These are phyloP conservation scores for Micractinium conductrix DNA, from an alignment of 139 green algal genomes.

Conservation along the genomic window DNA sequence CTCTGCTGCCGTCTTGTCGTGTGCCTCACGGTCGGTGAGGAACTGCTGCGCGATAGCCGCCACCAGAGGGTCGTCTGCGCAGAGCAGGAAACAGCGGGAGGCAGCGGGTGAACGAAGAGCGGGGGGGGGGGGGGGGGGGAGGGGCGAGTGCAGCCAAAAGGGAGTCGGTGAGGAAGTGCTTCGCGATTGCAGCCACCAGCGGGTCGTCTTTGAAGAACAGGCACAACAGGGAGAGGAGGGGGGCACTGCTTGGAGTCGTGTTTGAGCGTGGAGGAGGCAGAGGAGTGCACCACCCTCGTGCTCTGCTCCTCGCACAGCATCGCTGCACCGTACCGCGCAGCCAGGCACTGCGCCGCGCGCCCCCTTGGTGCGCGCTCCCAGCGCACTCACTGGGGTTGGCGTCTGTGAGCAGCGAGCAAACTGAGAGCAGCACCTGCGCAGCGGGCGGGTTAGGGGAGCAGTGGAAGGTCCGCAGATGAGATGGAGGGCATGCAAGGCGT, in stretches of 20 bases:
- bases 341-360: no score
- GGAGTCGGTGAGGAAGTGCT: no score
- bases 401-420: constrained; percentile 94
- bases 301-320: no score
- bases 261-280: background rate
- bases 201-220: no score
- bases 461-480: no score
- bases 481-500: no score
- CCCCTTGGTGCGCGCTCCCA: no score
- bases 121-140: no score
- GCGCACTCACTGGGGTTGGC: constrained; percentile 82
- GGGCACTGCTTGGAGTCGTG: background rate
- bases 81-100: background rate
- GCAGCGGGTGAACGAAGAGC: background rate
- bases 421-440: constrained; percentile 78
- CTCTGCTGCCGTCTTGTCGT: constrained; percentile 91
- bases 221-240: background rate
- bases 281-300: no score
- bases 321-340: no score
- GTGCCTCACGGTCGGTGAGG: constrained; percentile 78
- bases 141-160: no score
- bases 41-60: constrained; percentile 91
- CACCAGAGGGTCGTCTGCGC: constrained; percentile 72
- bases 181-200: no score
- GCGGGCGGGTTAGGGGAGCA: constrained; percentile 26